Percentiles rank a stretch among this genome's conserved stretches.
phyloP scores from a whole-genome alignment of 2,329 filamentous ascomycete genomes.

The Aspergillus ibericus region DNA sequence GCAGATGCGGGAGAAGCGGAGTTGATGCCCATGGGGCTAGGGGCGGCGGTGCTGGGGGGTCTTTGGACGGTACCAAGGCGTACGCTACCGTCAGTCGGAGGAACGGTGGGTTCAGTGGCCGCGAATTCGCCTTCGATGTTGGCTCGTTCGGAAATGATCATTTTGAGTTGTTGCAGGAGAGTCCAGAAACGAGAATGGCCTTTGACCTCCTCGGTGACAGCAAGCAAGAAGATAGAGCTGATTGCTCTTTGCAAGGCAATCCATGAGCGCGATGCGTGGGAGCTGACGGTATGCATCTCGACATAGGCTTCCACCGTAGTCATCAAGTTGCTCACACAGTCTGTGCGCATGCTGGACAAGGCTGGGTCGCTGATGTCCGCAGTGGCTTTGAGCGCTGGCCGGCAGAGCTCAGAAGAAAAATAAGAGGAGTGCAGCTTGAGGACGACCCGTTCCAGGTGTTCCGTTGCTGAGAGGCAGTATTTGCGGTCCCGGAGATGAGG shows the following conservation, averaged over 20 bases:
- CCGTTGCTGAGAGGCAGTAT: slow-evolving; percentile 42
- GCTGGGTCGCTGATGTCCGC: slow-evolving; percentile 45
- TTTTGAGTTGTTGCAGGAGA: slow-evolving; percentile 44
- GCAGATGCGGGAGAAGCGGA: slow-evolving; percentile 31
- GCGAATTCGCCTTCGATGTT: slow-evolving; percentile 35
- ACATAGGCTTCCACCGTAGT: slow-evolving; percentile 61
- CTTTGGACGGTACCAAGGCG: slow-evolving; percentile 23
- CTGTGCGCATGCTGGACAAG: slow-evolving; percentile 46
- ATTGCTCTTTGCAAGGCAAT: slow-evolving; percentile 49
- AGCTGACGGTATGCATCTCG: slow-evolving; percentile 50
- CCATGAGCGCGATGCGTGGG: slow-evolving; percentile 48
- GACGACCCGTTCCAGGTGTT: slow-evolving; percentile 61
- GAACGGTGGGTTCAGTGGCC: slow-evolving; percentile 13
- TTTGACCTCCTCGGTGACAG: slow-evolving; percentile 47
- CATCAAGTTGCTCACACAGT: slow-evolving; percentile 58
- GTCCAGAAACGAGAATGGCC: slow-evolving; percentile 40
- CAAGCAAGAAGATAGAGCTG: slow-evolving; percentile 49
- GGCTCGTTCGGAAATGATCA: slow-evolving; percentile 46
- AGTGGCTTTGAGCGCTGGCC: slow-evolving; percentile 58
- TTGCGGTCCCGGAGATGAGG: slow-evolving; percentile 57
- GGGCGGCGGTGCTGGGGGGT: slow-evolving; percentile 28
- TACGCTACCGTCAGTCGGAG: slow-evolving; percentile 12
- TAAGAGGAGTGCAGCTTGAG: slow-evolving; percentile 64
- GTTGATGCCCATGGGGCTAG: slow-evolving; percentile 27
- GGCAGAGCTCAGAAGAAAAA: slow-evolving; percentile 62